Base-by-base conservation (phyloP, 2,329 filamentous ascomycete genomes). In the Claviceps monticola region DNA sequence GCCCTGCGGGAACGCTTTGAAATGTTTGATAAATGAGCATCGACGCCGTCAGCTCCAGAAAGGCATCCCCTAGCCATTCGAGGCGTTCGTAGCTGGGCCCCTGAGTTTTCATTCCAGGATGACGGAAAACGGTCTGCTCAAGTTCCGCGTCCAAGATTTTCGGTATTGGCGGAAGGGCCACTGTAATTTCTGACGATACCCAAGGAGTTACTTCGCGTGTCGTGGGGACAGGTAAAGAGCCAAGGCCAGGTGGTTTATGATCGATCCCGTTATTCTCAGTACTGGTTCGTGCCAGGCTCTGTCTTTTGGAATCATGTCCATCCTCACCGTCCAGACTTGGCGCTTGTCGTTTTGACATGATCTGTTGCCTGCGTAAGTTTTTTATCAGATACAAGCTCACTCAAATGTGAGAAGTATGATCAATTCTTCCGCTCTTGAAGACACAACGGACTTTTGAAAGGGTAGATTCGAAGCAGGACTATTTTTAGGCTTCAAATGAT, bases 11-110 rank as follows among this genome's bases (percentile, higher is more conserved):
- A 9, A 88, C 71, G 13, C 75, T 68, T 1, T 75, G 74, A 60
- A 90, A 93, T 8, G 80, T 86, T 53, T 81, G 72, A 66, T 81
- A 87, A 54, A 97, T 85, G 49, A 94, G 74, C 17, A 80, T 77
- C 0, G 86, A 83, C 5, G 89, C 80, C 46, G 89, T 80, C 49
- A 89, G 69, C 61, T 94, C 86, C 49, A 95, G 72, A 59, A 91
- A 91, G 19, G 87, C 84, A 64, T 97, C 91, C 6, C 91, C 91
- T 7, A 95, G 74, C 70, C 91, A 89, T 66, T 97, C 91, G 6
- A 96, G 78, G 17, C 80, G 79, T 61, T 96, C 90, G 66, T 96
- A 96, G 60, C 66, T 67, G 26, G 61, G 58, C 1, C 53, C 55
- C 3, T 51, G 29, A 3, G 60, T 60, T 26, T 37, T 43, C 51